Percentiles rank a stretch among this genome's conserved stretches.
Evolutionary conservation across 2,329 filamentous ascomycete species (phyloP).

Genomic region (Mariannaea sp.): DNA sequence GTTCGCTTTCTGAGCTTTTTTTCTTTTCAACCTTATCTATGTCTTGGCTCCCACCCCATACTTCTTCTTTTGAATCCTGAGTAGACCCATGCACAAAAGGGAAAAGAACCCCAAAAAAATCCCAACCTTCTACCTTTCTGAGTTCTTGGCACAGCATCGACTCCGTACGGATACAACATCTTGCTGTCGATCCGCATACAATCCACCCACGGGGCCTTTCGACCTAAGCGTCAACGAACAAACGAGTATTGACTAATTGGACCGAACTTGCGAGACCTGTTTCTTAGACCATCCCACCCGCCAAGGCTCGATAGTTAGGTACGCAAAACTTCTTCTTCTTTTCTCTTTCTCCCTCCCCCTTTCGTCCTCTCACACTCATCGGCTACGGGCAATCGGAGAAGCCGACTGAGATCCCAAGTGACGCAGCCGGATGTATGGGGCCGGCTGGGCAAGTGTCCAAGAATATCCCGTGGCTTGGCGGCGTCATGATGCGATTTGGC

Average conservation of each 20-base stretch:
- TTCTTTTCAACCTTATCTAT: constrained; percentile 40
- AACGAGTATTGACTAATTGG: neutral
- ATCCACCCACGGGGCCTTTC: neutral
- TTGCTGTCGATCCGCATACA: neutral
- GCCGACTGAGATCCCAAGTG: constrained; percentile 36
- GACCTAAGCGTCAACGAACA: neutral
- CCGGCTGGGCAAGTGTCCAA: constrained; percentile 41
- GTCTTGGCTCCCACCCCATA: constrained; percentile 31
- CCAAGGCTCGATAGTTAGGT: constrained; percentile 30
- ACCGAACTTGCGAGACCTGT: neutral
- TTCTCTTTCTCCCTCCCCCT: too few relatives aligned
- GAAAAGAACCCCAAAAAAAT: too few relatives aligned
- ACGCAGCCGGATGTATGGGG: constrained; percentile 40
- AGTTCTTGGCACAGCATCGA: constrained; percentile 14
- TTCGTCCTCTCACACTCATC: neutral
- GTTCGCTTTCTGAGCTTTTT: constrained; percentile 30
- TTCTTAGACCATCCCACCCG: constrained; percentile 2
- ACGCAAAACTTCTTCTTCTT: constrained; percentile 32
- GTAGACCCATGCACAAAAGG: constrained; percentile 26
- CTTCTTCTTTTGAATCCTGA: constrained; percentile 26
- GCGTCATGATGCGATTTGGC: constrained; percentile 7
- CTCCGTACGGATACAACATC: neutral
- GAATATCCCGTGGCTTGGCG: constrained; percentile 25
- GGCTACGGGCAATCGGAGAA: too few relatives aligned
- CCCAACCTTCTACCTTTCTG: constrained; percentile 21